phyloP scores from a whole-genome alignment of 2,329 filamentous ascomycete genomes.

The Pestalotiopsis sp. region DNA sequence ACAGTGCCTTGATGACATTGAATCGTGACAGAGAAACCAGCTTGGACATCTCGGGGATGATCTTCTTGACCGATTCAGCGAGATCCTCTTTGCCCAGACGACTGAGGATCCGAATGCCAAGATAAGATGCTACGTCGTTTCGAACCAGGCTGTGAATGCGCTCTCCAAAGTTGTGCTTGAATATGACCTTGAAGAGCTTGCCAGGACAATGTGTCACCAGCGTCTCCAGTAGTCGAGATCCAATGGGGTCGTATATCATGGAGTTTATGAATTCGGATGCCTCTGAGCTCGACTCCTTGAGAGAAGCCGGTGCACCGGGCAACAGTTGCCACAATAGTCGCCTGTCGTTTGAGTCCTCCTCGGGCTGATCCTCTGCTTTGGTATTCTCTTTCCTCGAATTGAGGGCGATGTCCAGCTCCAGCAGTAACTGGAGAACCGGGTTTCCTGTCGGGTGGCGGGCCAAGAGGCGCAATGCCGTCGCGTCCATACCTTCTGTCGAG shows the following conservation, averaged over 20 bases:
- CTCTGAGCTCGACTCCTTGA: conserved; percentile 72
- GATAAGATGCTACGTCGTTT: conserved; percentile 89
- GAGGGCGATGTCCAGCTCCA: conserved; percentile 81
- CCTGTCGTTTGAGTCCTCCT: conserved; percentile 34
- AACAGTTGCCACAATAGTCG: conserved; percentile 76
- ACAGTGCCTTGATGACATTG: conserved; percentile 77
- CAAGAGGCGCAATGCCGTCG: conserved; percentile 78
- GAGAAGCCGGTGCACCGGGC: conserved; percentile 71
- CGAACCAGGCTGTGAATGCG: conserved; percentile 80
- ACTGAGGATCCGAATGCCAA: conserved; percentile 80
- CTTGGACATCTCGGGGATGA: conserved; percentile 71
- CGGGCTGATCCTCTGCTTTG: conserved; percentile 33
- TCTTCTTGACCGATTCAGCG: conserved; percentile 69
- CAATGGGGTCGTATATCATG: conserved; percentile 86
- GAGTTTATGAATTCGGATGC: conserved; percentile 79
- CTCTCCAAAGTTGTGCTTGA: conserved; percentile 77
- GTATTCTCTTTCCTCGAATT: conserved; percentile 64
- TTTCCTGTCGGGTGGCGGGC: conserved; percentile 90
- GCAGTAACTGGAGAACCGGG: conserved; percentile 85
- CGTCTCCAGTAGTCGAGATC: conserved; percentile 86
- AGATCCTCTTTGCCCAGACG: conserved; percentile 87
- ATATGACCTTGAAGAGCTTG: conserved; percentile 88
- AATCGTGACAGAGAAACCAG: conserved; percentile 77
- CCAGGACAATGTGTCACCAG: conserved; percentile 80
- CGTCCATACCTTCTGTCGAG: conserved; percentile 74